Conservation (phyloP, 2,329 filamentous ascomycete genomes). For the Aspergillus brunneoviolaceus region DNA sequence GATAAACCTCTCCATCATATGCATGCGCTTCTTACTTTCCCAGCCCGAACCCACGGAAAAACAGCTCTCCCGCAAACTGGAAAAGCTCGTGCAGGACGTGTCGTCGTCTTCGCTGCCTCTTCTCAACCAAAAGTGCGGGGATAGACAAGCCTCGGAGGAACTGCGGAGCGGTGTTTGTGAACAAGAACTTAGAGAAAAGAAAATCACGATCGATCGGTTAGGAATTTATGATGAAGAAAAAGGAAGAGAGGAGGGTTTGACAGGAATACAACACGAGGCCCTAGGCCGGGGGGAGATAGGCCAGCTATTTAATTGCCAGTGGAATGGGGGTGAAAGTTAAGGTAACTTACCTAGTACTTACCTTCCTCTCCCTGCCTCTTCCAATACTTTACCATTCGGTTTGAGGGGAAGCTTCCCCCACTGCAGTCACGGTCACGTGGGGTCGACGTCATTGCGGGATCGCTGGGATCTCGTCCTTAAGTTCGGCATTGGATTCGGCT, state of each 20-base stretch:
- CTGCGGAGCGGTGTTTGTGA: background rate
- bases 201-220: background rate
- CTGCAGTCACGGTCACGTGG: background rate
- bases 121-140: background rate
- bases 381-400: background rate
- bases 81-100: no score
- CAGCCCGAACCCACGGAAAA: no score
- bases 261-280: background rate
- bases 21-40: background rate
- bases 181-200: background rate
- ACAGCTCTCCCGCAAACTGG: no score
- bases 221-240: no score
- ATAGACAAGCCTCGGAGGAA: background rate
- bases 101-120: background rate
- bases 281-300: background rate
- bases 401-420: background rate
- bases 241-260: background rate
- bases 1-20: slow-evolving; percentile 35
- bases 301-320: background rate
- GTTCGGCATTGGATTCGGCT: no score
- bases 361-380: no score
- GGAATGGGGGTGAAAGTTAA: background rate
- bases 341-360: background rate
- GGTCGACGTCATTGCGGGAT: background rate
- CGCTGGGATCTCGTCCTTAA: no score